Evolutionary conservation across 345 rosid genomes (phyloP).

Genomic region (Conringia planisiliqua): DNA sequence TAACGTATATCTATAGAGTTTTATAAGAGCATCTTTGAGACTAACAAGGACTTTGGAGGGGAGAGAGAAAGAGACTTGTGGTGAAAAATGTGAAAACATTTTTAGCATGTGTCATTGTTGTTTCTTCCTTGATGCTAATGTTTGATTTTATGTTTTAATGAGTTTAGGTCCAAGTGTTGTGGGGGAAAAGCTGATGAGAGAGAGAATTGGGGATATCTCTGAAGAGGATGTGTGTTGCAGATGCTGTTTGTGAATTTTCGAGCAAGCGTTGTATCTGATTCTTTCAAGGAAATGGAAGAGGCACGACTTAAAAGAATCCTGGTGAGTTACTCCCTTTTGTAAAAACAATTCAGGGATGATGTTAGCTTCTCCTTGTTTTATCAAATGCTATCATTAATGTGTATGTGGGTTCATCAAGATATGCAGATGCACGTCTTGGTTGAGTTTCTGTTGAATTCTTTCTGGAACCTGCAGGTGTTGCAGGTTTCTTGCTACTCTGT

Average conservation of each 20-base stretch:
- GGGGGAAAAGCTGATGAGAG: constrained; percentile 37
- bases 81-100: not conserved
- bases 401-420: too few species aligned
- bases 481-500: too few species aligned
- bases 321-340: constrained; percentile 37
- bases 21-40: not conserved
- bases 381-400: too few species aligned
- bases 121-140: not conserved
- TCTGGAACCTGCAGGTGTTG: too few species aligned
- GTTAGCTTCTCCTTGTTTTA: not conserved
- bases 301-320: constrained; percentile 3
- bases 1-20: too few species aligned
- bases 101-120: not conserved
- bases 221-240: constrained; percentile 64
- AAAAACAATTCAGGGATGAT: not conserved
- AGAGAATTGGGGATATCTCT: constrained; percentile 36
- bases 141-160: constrained; percentile 6
- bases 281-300: constrained; percentile 29
- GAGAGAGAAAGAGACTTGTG: not conserved
- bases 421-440: too few species aligned
- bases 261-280: constrained; percentile 9
- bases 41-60: constrained; percentile 23
- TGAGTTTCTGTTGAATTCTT: too few species aligned
- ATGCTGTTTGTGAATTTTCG: constrained; percentile 61
- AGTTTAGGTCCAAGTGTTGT: constrained; percentile 39